These are phyloP conservation scores for Epichloe sylvatica DNA, from an alignment of 2,329 filamentous ascomycete genomes.

Conservation along the genomic window DNA sequence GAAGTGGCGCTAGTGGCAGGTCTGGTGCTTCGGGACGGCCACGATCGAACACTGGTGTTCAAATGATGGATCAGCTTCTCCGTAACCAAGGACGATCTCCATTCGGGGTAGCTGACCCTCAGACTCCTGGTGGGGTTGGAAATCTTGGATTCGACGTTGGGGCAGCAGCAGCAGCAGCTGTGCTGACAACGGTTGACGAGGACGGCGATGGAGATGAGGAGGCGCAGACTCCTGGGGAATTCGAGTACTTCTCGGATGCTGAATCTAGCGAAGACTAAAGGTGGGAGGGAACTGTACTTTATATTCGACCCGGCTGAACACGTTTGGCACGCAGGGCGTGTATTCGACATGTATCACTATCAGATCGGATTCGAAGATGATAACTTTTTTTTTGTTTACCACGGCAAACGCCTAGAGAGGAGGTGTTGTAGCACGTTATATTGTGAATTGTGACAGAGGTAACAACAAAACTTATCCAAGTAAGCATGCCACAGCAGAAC, in stretches of 20 bases:
- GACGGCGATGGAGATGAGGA: conserved; percentile 62
- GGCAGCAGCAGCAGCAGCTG: conserved; percentile 60
- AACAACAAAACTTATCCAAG: too few relatives aligned
- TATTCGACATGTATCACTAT: conserved; percentile 9
- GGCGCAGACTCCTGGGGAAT: conserved; percentile 54
- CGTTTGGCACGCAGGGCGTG: background rate
- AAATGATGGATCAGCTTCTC: conserved; percentile 30
- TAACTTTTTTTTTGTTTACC: background rate
- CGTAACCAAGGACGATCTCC: conserved; percentile 23
- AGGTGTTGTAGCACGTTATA: background rate
- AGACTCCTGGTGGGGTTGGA: conserved; percentile 31
- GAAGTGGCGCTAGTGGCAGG: conserved; percentile 16
- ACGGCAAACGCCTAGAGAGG: background rate
- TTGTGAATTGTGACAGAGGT: too few relatives aligned
- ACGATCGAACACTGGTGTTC: conserved; percentile 18
- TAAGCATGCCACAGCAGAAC: background rate
- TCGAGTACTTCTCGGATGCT: conserved; percentile 64
- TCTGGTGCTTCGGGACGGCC: conserved; percentile 18
- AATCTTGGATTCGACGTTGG: conserved; percentile 25
- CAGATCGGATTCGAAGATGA: background rate
- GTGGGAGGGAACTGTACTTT: background rate
- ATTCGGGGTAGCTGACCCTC: conserved; percentile 17
- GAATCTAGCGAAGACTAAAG: conserved; percentile 28
- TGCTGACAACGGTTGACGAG: conserved; percentile 79
- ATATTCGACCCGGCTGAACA: background rate